These are phyloP conservation scores for Oxyria digyna DNA, from an alignment of 148 eudicot genomes.

Conservation along the genomic window DNA sequence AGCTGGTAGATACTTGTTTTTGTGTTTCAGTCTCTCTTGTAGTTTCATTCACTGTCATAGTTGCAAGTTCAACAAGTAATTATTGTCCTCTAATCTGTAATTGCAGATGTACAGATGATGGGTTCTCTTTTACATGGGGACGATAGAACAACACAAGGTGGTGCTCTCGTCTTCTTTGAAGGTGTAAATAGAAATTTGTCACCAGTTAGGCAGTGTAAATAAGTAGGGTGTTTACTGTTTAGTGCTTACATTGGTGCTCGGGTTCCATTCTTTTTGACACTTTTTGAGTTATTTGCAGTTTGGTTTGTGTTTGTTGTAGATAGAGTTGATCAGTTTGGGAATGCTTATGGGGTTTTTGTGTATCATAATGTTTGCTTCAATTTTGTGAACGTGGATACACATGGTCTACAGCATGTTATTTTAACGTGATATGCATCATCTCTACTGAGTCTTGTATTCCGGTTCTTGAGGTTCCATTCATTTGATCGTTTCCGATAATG, in stretches of 20 bases:
- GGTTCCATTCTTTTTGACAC: conserved; percentile 3
- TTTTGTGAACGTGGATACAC: not conserved
- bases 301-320: not conserved
- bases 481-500: too few relatives aligned
- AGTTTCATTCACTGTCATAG: not conserved
- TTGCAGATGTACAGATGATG: conserved; percentile 2
- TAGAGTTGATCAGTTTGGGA: not conserved
- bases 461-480: not conserved
- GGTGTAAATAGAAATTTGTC: not conserved
- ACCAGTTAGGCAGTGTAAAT: not conserved
- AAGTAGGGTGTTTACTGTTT: not conserved
- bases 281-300: not conserved
- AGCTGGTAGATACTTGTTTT: not conserved
- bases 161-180: not conserved
- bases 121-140: not conserved
- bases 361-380: not conserved
- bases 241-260: not conserved
- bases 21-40: not conserved
- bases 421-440: not conserved
- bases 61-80: not conserved
- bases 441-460: not conserved
- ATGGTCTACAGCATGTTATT: not conserved
- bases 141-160: not conserved
- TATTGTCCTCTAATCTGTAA: not conserved
- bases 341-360: not conserved